A percentile compares a stretch with the other conserved stretches of the same genome.
These are phyloP conservation scores for Brettanomyces anomalus DNA, from an alignment of 805 yeast species.

Conservation along the genomic window DNA sequence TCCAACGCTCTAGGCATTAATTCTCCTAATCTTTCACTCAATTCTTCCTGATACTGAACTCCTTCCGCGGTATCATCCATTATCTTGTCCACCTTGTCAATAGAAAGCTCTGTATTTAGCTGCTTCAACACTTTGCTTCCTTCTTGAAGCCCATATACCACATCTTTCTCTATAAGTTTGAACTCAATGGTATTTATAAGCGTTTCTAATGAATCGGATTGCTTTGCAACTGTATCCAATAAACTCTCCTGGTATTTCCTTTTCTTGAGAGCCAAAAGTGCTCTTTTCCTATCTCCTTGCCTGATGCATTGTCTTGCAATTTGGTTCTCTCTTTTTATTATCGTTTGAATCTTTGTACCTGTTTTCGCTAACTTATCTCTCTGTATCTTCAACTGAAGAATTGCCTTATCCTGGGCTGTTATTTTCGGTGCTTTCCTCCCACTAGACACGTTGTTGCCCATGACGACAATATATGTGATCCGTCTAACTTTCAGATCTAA, in stretches of 20 bases:
- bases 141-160: constrained; percentile 66
- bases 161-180: constrained; percentile 81
- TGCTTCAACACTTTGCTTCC: constrained; percentile 73
- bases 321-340: constrained; percentile 52
- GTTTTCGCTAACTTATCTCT: constrained; percentile 78
- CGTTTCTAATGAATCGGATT: constrained; percentile 69
- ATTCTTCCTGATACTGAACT: constrained; percentile 66
- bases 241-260: constrained; percentile 75
- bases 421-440: constrained; percentile 45
- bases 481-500: too few relatives aligned
- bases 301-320: constrained; percentile 50
- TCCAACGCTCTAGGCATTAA: constrained; percentile 39
- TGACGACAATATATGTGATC: constrained; percentile 3
- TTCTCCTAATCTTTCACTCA: constrained; percentile 43
- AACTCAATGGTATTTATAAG: constrained; percentile 78
- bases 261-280: constrained; percentile 61
- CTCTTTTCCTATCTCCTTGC: constrained; percentile 47
- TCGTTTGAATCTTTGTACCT: constrained; percentile 45
- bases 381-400: constrained; percentile 79
- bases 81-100: constrained; percentile 71
- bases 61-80: constrained; percentile 84
- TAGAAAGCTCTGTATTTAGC: constrained; percentile 68
- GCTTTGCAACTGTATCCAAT: constrained; percentile 64
- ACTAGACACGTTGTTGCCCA: constrained; percentile 26
- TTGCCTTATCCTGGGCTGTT: constrained; percentile 78